These are phyloP conservation scores for Eimeria zaria DNA, from an alignment of 169 alveolate species.

Conservation along the genomic window DNA sequence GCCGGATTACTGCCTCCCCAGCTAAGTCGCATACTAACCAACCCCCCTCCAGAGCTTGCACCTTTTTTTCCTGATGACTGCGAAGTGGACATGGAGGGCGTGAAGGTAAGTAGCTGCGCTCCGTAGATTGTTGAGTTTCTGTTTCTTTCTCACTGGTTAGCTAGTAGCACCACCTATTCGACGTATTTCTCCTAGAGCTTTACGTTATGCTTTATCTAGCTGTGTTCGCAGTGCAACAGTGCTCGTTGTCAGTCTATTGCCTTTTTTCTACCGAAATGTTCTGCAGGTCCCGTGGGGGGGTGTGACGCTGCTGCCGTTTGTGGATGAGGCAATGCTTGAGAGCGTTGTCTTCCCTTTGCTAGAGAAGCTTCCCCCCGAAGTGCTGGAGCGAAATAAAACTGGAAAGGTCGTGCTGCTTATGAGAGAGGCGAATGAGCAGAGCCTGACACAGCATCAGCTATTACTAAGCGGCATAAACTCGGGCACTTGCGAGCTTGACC, in stretches of 20 bases:
- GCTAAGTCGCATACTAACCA: constrained; percentile 20
- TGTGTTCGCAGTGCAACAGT: not conserved
- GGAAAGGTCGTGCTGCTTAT: constrained; percentile 66
- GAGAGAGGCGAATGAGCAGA: constrained; percentile 24
- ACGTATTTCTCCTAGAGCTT: not conserved
- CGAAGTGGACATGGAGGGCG: constrained; percentile 91
- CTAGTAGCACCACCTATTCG: not conserved
- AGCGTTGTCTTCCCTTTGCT: constrained; percentile 13
- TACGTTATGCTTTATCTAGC: not conserved
- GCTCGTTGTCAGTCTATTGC: not conserved
- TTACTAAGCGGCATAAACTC: not conserved
- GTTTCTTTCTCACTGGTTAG: not conserved
- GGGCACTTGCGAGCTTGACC: not conserved
- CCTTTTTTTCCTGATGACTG: constrained; percentile 82
- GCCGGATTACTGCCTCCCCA: constrained; percentile 65
- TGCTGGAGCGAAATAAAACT: constrained; percentile 43
- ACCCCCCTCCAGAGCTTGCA: constrained; percentile 77
- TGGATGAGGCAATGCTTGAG: constrained; percentile 85
- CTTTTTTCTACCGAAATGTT: not conserved
- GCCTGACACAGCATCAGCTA: not conserved
- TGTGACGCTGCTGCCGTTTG: constrained; percentile 90
- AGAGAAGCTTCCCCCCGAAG: constrained; percentile 36
- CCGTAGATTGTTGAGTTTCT: not conserved
- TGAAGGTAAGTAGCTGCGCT: constrained; percentile 64
- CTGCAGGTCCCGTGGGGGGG: constrained; percentile 91